Base-by-base conservation (phyloP, 2,329 filamentous ascomycete genomes). In the Pestalotiopsis sp. region DNA sequence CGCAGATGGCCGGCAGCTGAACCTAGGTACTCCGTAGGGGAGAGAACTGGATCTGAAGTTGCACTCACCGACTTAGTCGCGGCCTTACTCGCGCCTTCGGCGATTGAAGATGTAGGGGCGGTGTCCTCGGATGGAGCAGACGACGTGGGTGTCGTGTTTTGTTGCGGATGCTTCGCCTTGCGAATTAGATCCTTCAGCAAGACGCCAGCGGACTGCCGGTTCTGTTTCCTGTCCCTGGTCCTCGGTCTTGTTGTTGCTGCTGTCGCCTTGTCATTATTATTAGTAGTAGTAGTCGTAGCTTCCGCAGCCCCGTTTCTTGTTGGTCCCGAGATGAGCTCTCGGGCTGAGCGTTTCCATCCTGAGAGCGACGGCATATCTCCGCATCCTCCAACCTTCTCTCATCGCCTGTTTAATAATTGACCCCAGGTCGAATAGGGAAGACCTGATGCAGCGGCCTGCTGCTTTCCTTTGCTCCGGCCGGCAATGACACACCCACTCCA, bases 361-460 rank as follows among this genome's bases (percentile, higher is more conserved):
- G 71, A 69, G 12, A 77, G 66, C 17, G 73, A 75, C 20, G 73
- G 75, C 73, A 76, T 76, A 65, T 59, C 74, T 52, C 40, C 52
- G 58, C 45, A 40, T 36, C 31, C 58, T 60, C 49, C 65, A 41
- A 59, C 59, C 25, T 38, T 14, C 36, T 62, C 6, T n/a, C 17
- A 52, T n/a, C 20, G 57, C 57, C 57, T 59, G 23, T 59, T 36
- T 13, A 27, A 13, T 23, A 59, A 13, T 36, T 36, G 31, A 36
- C 31, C 31, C 23, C 27, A 36, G 23, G 57, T 13, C 23, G 57
- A 59, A 23, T 14, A 59, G 20, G 27, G n/a, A 23, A 31, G 59
- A 61, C 59, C 12, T n/a, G 58, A 27, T 40, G 27, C 31, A 40
- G 17, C 31, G 23, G 59, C 59, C 31, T 62, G 59, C 59, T 13